These are phyloP conservation scores for Acacia melanoxylon DNA, from an alignment of 306 rosid genomes.

Conservation along the genomic window DNA sequence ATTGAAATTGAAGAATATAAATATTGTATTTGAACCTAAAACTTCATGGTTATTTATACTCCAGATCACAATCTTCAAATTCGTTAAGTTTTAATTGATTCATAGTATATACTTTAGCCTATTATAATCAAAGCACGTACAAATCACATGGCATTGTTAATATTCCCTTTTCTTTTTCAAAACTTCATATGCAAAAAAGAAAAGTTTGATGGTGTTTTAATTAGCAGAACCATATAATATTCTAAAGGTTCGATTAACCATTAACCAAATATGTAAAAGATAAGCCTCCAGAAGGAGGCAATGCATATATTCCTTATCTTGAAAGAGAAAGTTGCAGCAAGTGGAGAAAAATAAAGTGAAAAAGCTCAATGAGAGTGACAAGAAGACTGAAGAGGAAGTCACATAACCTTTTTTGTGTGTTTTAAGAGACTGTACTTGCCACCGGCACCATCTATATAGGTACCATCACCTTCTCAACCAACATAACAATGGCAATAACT, in stretches of 20 bases:
- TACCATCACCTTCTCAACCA: slow-evolving; percentile 21
- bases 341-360: slow-evolving; percentile 35
- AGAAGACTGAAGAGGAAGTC: slow-evolving; percentile 15
- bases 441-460: slow-evolving; percentile 27
- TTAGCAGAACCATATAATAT: slow-evolving; percentile 10
- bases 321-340: slow-evolving; percentile 52
- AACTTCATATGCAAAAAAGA: slow-evolving; percentile 10
- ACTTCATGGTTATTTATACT: neutral
- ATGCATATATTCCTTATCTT: slow-evolving; percentile 68
- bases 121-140: slow-evolving; percentile 34
- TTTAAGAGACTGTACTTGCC: neutral
- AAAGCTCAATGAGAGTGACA: slow-evolving; percentile 39
- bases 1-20: neutral
- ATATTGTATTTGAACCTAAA: neutral
- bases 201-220: neutral
- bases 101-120: slow-evolving; percentile 2
- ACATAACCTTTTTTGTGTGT: slow-evolving; percentile 2
- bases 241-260: slow-evolving; percentile 21
- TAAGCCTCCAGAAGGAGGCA: slow-evolving; percentile 68
- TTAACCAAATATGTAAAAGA: slow-evolving; percentile 29
- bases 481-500: slow-evolving; percentile 44
- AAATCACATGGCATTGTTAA: slow-evolving; percentile 28
- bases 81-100: neutral
- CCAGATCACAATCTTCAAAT: neutral
- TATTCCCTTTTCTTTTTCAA: slow-evolving; percentile 9